phyloP scores from a whole-genome alignment of 441 rosid genomes.

The Sinapis alba region DNA sequence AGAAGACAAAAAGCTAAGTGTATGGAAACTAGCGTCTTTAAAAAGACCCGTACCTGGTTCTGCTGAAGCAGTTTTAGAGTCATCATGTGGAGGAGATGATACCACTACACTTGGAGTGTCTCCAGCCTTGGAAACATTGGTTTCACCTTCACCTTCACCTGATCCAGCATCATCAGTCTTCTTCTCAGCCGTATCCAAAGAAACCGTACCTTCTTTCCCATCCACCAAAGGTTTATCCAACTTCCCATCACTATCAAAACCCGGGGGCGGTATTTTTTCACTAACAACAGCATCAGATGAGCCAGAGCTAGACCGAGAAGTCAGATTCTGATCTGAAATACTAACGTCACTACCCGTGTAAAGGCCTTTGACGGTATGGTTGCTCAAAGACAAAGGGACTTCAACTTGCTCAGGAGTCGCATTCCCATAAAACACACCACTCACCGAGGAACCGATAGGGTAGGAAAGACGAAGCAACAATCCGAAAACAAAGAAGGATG shows the following conservation, averaged over 20 bases:
- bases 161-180: constrained; percentile 35
- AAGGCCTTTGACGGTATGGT: constrained; percentile 14
- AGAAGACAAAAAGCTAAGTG: background rate
- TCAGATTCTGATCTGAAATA: background rate
- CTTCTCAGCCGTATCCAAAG: constrained; percentile 18
- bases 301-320: constrained; percentile 5
- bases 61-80: constrained; percentile 41
- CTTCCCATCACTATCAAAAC: background rate
- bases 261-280: background rate
- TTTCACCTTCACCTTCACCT: constrained; percentile 32
- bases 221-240: constrained; percentile 24
- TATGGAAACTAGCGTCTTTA: constrained; percentile 5
- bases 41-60: constrained; percentile 44
- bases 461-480: constrained; percentile 65
- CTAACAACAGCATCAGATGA: constrained; percentile 5
- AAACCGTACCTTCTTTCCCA: constrained; percentile 27
- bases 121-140: constrained; percentile 33
- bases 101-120: background rate
- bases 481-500: constrained; percentile 66
- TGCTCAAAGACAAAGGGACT: constrained; percentile 29
- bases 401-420: constrained; percentile 44
- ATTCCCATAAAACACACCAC: constrained; percentile 61
- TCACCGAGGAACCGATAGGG: constrained; percentile 61
- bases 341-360: constrained; percentile 5
- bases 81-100: constrained; percentile 29